Percentiles rank a stretch among this genome's conserved stretches.
Conservation (phyloP, 2,329 filamentous ascomycete genomes). For the Xylariaceae sp. region DNA sequence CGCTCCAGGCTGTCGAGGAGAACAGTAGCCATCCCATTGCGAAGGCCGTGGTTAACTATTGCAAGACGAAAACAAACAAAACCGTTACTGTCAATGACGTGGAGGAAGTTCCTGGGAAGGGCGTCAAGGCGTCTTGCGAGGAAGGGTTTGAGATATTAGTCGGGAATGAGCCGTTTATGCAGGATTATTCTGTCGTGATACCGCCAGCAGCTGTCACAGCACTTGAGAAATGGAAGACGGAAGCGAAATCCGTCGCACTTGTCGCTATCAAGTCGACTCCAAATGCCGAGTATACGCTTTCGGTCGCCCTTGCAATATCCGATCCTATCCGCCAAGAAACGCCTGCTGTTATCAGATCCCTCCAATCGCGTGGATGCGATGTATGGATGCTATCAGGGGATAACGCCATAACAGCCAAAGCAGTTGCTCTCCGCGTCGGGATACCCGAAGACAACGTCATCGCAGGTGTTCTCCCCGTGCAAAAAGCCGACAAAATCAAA, state of each 20-base stretch:
- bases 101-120: constrained; percentile 66
- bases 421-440: constrained; percentile 69
- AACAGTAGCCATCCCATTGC: constrained; percentile 72
- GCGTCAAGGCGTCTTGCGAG: constrained; percentile 55
- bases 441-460: constrained; percentile 72
- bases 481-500: constrained; percentile 70
- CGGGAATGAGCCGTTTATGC: constrained; percentile 69
- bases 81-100: constrained; percentile 38
- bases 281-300: constrained; percentile 43
- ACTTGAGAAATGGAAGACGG: constrained; percentile 53
- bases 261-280: constrained; percentile 39
- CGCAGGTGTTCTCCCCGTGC: constrained; percentile 76
- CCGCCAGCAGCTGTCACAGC: constrained; percentile 31
- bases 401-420: constrained; percentile 75
- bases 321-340: constrained; percentile 78
- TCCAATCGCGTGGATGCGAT: constrained; percentile 60
- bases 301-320: constrained; percentile 67
- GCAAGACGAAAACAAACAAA: constrained; percentile 36
- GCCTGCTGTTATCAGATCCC: constrained; percentile 54
- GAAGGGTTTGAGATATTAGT: constrained; percentile 51
- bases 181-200: constrained; percentile 41
- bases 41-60: constrained; percentile 62
- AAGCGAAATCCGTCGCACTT: constrained; percentile 61
- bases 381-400: constrained; percentile 95
- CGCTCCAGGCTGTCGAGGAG: constrained; percentile 59